phyloP scores from a whole-genome alignment of 1,139 yeast species.

The Scheffersomyces titani region DNA sequence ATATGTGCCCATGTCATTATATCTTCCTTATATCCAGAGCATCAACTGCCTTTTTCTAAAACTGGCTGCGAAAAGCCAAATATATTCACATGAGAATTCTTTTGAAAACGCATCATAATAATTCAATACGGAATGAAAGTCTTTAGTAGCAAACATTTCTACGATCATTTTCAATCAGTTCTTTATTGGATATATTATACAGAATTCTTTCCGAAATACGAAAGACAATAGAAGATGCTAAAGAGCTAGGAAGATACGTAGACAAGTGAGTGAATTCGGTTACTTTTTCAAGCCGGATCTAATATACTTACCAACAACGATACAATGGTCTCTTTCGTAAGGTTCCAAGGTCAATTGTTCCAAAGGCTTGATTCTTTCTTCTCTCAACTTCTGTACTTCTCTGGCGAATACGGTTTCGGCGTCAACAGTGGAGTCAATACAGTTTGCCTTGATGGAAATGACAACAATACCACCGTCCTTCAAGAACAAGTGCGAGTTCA shows the following conservation, averaged over 20 bases:
- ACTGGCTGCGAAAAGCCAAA: no score
- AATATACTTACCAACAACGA: conserved; percentile 94
- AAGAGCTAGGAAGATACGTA: neutral
- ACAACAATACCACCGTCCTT: conserved; percentile 99
- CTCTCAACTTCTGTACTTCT: conserved; percentile 98
- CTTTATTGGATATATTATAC: conserved; percentile 1
- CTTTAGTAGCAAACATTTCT: neutral
- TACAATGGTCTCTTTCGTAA: conserved; percentile 99
- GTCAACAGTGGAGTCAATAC: conserved; percentile 98
- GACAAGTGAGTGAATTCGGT: conserved; percentile 5
- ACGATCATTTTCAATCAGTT: neutral
- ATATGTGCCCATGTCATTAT: no score
- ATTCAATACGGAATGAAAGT: neutral
- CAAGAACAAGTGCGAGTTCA: conserved; percentile 95
- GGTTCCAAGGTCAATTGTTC: conserved; percentile 99
- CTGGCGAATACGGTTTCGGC: conserved; percentile 99
- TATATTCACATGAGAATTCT: no score
- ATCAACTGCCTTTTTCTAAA: no score
- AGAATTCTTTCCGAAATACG: neutral
- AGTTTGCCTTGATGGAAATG: conserved; percentile 98
- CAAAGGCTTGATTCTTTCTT: conserved; percentile 96
- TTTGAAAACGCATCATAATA: neutral
- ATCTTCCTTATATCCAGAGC: no score
- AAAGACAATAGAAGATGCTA: neutral
- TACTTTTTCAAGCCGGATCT: conserved; percentile 77